phyloP scores from a whole-genome alignment of 306 rosid genomes.

The Clitoria ternatea region DNA sequence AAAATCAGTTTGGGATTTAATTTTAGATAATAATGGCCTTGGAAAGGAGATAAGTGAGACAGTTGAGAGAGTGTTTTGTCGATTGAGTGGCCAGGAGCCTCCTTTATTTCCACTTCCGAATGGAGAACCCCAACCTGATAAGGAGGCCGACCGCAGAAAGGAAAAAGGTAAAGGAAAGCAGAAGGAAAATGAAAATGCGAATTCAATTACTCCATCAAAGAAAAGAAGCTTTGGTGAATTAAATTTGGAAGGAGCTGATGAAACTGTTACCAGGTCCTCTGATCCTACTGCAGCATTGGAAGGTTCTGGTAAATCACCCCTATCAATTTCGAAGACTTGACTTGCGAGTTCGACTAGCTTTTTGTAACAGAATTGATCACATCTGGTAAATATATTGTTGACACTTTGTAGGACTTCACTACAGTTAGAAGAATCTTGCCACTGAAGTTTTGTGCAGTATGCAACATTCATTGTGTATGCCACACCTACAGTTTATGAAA shows the following conservation, averaged over 20 bases:
- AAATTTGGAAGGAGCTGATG: constrained; percentile 46
- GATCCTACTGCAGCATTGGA: constrained; percentile 34
- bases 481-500: background rate
- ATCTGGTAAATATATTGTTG: constrained; percentile 33
- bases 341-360: background rate
- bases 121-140: constrained; percentile 43
- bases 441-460: constrained; percentile 7
- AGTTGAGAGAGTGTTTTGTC: constrained; percentile 83
- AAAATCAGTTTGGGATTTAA: constrained; percentile 94
- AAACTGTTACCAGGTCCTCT: constrained; percentile 33
- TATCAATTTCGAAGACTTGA: constrained; percentile 36
- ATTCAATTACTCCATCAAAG: constrained; percentile 43
- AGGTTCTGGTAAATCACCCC: constrained; percentile 44
- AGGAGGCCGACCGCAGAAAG: constrained; percentile 42
- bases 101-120: constrained; percentile 64
- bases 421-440: constrained; percentile 13
- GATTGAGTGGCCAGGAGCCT: constrained; percentile 81
- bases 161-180: constrained; percentile 68
- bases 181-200: constrained; percentile 35
- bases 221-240: constrained; percentile 65
- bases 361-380: constrained; percentile 23
- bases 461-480: constrained; percentile 8
- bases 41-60: constrained; percentile 88
- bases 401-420: constrained; percentile 28
- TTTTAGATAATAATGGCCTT: constrained; percentile 68